These are phyloP conservation scores for Tylopilus felleus DNA, from an alignment of 768 basidiomycete genomes.

Conservation along the genomic window DNA sequence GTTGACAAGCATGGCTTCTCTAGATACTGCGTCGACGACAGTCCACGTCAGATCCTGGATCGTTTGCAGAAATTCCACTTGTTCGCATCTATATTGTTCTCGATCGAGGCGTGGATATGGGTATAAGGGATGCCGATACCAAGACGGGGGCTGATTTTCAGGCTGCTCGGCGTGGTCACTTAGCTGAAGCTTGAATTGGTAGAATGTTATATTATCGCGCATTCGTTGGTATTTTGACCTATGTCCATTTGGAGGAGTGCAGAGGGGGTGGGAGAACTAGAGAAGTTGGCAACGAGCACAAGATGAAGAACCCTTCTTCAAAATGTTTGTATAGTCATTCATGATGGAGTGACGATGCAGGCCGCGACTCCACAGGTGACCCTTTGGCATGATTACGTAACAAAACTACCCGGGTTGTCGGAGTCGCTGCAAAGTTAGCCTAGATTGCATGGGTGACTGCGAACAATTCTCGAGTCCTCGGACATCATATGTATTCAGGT, in stretches of 20 bases:
- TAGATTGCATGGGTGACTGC: no score
- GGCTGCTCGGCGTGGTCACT: neutral
- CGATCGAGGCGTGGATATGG: slow-evolving; percentile 49
- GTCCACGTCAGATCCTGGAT: slow-evolving; percentile 50
- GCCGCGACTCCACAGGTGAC: no score
- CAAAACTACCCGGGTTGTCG: no score
- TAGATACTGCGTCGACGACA: slow-evolving; percentile 49
- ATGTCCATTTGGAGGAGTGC: slow-evolving; percentile 16
- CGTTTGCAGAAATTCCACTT: slow-evolving; percentile 55
- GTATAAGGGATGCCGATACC: slow-evolving; percentile 38
- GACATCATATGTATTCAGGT: no score
- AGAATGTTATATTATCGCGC: neutral
- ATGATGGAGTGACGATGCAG: no score
- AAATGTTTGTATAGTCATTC: no score
- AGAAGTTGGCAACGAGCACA: slow-evolving; percentile 18
- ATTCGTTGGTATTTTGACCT: neutral
- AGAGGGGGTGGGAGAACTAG: slow-evolving; percentile 6
- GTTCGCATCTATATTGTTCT: slow-evolving; percentile 48
- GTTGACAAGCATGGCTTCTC: slow-evolving; percentile 37
- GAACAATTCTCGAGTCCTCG: no score
- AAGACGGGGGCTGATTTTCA: neutral
- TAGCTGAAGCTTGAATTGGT: neutral
- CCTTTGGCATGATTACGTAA: no score
- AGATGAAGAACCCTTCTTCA: no score
- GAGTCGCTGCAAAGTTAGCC: no score